Percentiles rank a stretch among this genome's conserved stretches.
Conservation (phyloP, 352 stramenopile species). For the Pythium brassicae region DNA sequence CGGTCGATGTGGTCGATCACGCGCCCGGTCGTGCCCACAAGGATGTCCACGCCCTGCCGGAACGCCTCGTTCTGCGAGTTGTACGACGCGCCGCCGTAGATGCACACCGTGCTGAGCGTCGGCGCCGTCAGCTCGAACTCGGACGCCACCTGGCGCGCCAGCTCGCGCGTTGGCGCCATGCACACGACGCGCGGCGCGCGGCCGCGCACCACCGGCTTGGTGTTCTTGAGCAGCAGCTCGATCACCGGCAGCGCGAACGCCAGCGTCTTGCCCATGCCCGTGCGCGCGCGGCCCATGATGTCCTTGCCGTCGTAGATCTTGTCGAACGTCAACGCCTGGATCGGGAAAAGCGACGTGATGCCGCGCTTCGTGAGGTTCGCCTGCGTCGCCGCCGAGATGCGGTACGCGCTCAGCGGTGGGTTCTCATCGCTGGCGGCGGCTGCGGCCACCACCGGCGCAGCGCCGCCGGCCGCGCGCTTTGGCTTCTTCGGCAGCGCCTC, state of each 20-base stretch:
- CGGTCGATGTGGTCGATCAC: conserved; percentile 93
- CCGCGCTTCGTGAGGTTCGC: conserved; percentile 64
- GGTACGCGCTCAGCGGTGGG: conserved; percentile 67
- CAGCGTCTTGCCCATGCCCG: conserved; percentile 98
- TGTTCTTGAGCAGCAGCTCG: conserved; percentile 87
- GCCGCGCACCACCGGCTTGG: conserved; percentile 60
- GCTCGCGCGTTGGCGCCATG: conserved; percentile 96
- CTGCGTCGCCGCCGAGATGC: conserved; percentile 59
- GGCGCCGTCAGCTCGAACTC: conserved; percentile 86
- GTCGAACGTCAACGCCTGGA: conserved; percentile 94
- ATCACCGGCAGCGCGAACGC: conserved; percentile 97
- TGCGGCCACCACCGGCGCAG: background rate
- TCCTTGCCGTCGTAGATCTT: conserved; percentile 95
- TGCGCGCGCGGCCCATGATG: conserved; percentile 96
- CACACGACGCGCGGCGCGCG: conserved; percentile 91
- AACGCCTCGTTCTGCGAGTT: conserved; percentile 87
- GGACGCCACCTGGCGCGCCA: conserved; percentile 95
- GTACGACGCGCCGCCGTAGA: conserved; percentile 92
- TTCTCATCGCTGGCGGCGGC: conserved; percentile 38
- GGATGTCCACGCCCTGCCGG: conserved; percentile 86
- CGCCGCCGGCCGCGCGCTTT: conserved; percentile 8
- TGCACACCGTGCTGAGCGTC: conserved; percentile 81
- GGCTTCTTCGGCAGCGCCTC: conserved; percentile 35
- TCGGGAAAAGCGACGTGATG: conserved; percentile 89
- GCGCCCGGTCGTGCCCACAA: conserved; percentile 91